These are phyloP conservation scores for Hygrophoropsis aurantiaca DNA, from an alignment of 768 basidiomycete genomes.

Conservation along the genomic window DNA sequence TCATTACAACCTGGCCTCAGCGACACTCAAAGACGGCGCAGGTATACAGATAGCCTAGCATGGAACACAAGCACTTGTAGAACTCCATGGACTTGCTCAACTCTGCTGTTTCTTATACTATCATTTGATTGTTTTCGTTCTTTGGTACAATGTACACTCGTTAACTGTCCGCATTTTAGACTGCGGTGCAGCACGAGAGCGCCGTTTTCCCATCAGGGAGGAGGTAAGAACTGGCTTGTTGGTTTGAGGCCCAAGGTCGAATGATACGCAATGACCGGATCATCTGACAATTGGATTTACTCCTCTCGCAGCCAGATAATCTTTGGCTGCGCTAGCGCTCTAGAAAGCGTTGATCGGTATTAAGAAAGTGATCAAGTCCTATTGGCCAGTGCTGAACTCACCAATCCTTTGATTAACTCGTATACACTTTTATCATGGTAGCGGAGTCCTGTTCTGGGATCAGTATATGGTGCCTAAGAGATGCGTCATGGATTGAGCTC, in stretches of 20 bases:
- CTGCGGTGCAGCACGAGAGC: neutral
- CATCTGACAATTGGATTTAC: slow-evolving; percentile 51
- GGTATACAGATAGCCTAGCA: too few relatives aligned
- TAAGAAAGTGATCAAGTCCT: slow-evolving; percentile 22
- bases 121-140: too few relatives aligned
- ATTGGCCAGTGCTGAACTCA: too few relatives aligned
- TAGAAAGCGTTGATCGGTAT: too few relatives aligned
- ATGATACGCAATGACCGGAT: neutral
- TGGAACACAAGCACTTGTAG: too few relatives aligned
- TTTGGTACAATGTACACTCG: neutral
- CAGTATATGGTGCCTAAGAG: slow-evolving; percentile 79
- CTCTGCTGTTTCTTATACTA: too few relatives aligned
- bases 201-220: neutral
- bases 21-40: too few relatives aligned
- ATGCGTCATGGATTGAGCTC: too few relatives aligned
- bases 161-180: neutral
- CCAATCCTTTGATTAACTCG: slow-evolving; percentile 74
- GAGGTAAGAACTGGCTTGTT: neutral
- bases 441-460: slow-evolving; percentile 75
- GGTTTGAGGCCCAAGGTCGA: neutral
- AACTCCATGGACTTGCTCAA: too few relatives aligned
- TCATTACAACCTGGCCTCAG: too few relatives aligned
- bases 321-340: slow-evolving; percentile 72
- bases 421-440: slow-evolving; percentile 90
- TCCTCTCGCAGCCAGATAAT: slow-evolving; percentile 63